Evolutionary conservation across 1,284 basidiomycete species (phyloP).

Genomic region (Vanrija humicola): DNA sequence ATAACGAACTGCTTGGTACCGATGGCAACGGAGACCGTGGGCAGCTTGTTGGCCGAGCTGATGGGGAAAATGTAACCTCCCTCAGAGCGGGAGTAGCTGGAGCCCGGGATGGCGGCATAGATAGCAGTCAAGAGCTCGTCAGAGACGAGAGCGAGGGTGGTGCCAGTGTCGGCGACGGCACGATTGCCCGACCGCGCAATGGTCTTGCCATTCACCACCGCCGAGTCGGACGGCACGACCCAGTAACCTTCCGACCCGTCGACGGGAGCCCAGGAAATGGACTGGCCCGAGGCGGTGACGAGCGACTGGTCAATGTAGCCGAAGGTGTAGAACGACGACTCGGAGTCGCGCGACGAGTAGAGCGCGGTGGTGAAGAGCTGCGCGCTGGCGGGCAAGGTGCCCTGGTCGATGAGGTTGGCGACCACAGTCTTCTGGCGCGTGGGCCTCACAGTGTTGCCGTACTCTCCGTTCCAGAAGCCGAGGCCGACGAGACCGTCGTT

Average conservation of each 20-base stretch:
- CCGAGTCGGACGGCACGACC: slow-evolving; percentile 41
- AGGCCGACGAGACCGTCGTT: slow-evolving; percentile 45
- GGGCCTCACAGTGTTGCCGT: slow-evolving; percentile 34
- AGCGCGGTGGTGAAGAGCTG: too few relatives aligned
- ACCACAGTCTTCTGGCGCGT: slow-evolving; percentile 60
- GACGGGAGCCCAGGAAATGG: slow-evolving; percentile 68
- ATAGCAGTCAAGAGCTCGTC: slow-evolving; percentile 59
- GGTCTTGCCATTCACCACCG: slow-evolving; percentile 48
- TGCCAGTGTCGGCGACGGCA: slow-evolving; percentile 67
- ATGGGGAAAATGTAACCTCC: too few relatives aligned
- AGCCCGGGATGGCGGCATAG: slow-evolving; percentile 66
- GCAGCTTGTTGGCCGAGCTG: too few relatives aligned
- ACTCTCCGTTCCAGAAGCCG: slow-evolving; percentile 50
- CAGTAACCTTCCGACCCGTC: slow-evolving; percentile 39
- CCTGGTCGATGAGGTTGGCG: slow-evolving; percentile 47
- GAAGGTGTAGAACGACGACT: slow-evolving; percentile 80
- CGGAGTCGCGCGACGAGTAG: slow-evolving; percentile 58
- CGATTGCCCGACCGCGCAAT: slow-evolving; percentile 28
- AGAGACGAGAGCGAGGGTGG: slow-evolving; percentile 86
- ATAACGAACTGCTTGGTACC: too few relatives aligned
- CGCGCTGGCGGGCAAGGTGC: too few relatives aligned
- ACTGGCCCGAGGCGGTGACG: slow-evolving; percentile 60
- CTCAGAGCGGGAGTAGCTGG: too few relatives aligned
- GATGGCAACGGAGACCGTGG: too few relatives aligned
- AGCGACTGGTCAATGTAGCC: slow-evolving; percentile 57